A percentile compares a stretch with the other conserved stretches of the same genome.
These are phyloP conservation scores for Tubosaeta brunneosetosa DNA, from an alignment of 768 basidiomycete species.

Conservation along the genomic window DNA sequence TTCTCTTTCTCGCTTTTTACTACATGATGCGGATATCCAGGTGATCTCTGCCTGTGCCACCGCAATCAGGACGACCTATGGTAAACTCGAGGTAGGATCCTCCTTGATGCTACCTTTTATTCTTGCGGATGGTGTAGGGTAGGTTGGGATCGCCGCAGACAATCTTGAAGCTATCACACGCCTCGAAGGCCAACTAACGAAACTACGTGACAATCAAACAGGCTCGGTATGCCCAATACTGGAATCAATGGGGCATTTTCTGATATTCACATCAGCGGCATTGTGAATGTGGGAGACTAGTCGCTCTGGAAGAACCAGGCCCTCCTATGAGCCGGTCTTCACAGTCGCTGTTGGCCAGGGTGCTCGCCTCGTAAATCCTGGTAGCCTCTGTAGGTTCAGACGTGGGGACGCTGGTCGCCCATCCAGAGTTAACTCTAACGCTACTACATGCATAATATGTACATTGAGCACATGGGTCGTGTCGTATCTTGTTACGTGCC, in stretches of 20 bases:
- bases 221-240: not conserved
- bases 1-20: conserved; percentile 1
- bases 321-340: not conserved
- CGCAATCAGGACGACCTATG: conserved; percentile 8
- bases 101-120: not conserved
- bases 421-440: too few relatives aligned
- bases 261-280: conserved; percentile 4
- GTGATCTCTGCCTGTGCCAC: conserved; percentile 5
- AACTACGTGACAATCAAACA: not conserved
- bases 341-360: not conserved
- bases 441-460: too few relatives aligned
- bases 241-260: not conserved
- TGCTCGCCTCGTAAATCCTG: too few relatives aligned
- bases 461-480: too few relatives aligned
- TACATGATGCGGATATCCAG: conserved; percentile 8
- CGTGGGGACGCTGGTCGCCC: too few relatives aligned
- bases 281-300: conserved; percentile 2
- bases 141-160: conserved; percentile 12
- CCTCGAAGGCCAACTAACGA: conserved; percentile 9
- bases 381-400: too few relatives aligned
- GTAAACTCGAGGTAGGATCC: conserved; percentile 4
- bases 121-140: not conserved
- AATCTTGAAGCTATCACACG: conserved; percentile 4
- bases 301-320: not conserved
- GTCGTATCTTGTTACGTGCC: too few relatives aligned